A percentile compares a stretch with the other conserved stretches of the same genome.
These are phyloP conservation scores for Psidium guajava DNA, from an alignment of 345 rosid species.

Conservation along the genomic window DNA sequence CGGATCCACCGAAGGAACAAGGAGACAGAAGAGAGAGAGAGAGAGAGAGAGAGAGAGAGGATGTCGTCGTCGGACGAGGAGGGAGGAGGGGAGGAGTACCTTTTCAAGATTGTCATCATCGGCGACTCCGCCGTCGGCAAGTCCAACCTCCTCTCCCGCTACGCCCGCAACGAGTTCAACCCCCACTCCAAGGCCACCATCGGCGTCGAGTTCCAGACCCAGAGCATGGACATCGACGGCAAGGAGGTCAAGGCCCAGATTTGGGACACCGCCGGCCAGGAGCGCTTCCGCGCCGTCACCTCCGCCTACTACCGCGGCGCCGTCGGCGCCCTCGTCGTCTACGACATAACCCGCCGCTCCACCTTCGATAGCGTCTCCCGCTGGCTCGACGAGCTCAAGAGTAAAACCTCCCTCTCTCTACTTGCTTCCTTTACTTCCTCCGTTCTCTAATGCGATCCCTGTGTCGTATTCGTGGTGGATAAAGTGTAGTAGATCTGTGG, in stretches of 20 bases:
- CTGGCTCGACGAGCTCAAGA: constrained; percentile 84
- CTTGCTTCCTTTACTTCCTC: neutral
- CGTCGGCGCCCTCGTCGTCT: constrained; percentile 80
- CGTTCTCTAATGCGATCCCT: neutral
- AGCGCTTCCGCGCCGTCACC: constrained; percentile 89
- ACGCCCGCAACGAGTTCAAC: constrained; percentile 85
- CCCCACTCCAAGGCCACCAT: constrained; percentile 86
- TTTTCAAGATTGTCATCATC: constrained; percentile 77
- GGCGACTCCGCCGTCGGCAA: constrained; percentile 98
- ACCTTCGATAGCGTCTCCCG: constrained; percentile 73
- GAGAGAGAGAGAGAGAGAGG: neutral
- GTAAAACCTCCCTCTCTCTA: constrained; percentile 14
- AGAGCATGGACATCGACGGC: constrained; percentile 74
- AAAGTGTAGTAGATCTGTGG: neutral
- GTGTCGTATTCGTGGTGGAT: neutral
- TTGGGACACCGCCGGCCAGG: constrained; percentile 99
- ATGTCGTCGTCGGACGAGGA: constrained; percentile 48
- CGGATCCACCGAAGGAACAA: neutral
- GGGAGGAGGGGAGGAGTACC: constrained; percentile 67
- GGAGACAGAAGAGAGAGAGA: neutral
- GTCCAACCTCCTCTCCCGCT: constrained; percentile 83
- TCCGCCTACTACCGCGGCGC: constrained; percentile 96
- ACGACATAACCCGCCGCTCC: constrained; percentile 62
- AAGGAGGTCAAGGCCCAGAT: constrained; percentile 93
- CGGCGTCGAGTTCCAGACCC: constrained; percentile 95